Base-by-base conservation (phyloP, 805 yeast genomes). In the Barnettozyma siamensis region DNA sequence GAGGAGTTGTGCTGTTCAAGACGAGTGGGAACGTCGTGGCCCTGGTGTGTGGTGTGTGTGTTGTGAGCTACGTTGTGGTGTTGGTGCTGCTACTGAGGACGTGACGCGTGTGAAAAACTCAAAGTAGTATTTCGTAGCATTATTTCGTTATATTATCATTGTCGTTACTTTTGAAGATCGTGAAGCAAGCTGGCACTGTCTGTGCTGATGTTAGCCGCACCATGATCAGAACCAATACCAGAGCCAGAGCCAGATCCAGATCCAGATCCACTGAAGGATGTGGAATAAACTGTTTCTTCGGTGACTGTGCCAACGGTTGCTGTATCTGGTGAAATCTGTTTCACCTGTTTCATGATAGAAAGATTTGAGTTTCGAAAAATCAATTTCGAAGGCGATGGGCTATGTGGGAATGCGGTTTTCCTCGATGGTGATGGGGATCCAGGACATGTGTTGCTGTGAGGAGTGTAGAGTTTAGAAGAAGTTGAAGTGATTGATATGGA, bases 21-120 rank as follows among this genome's bases (percentile, higher is more conserved):
- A 83, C 89, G 0, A 73, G 79, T 36, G 88, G 89, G 2, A 70
- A 75, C 49, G 63, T 70, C 13, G 85, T 82, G 12, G 41, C 79
- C n/a, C 47, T 75, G 44, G 57, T 82, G 35, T 66, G 76, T 0
- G 38, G 63, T 0, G 57, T 80, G 3, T 80, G 84, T 49, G 45
- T 76, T 6, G 56, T 60, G 9, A 69, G 80, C 40, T 80, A 80
- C 52, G 39, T 72, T 6, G 67, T 73, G 2, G 57, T 82, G 43
- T 59, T 83, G 32, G 71, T 73, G 5, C 63, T 82, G 42, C 58
- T 82, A 6, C 46, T 71, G 35, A 54, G 71, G 36, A 59, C 77
- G 59, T 70, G 51, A 34, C 13, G 11, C 5, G n/a, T 19, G 6
- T 7, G n/a, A 23, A 11, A 12, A 7, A 21, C 7, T 21, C 2